These are phyloP conservation scores for Solanum chacoense DNA, from an alignment of 305 asterid genomes.

Conservation along the genomic window DNA sequence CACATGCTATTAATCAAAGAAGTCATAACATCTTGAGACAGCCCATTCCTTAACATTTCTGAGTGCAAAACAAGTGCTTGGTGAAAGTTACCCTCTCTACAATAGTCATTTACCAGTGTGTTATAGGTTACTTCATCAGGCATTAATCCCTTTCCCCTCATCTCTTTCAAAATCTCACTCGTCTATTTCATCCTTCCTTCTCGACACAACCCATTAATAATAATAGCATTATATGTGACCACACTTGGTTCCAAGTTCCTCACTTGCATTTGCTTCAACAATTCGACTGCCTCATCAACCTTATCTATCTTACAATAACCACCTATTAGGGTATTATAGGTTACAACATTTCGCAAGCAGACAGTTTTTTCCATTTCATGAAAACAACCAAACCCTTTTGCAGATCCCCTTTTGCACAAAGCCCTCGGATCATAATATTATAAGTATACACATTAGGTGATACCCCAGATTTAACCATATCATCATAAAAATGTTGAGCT, in stretches of 20 bases:
- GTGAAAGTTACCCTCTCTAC: slow-evolving; percentile 68
- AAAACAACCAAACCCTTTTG: slow-evolving; percentile 39
- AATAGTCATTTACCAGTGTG: slow-evolving; percentile 67
- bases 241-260: slow-evolving; percentile 56
- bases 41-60: slow-evolving; percentile 70
- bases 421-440: slow-evolving; percentile 68
- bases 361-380: slow-evolving; percentile 55
- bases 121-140: slow-evolving; percentile 80
- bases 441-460: slow-evolving; percentile 71
- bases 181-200: slow-evolving; percentile 70
- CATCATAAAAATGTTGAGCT: slow-evolving; percentile 35
- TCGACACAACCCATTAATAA: slow-evolving; percentile 61
- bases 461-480: slow-evolving; percentile 40
- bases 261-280: slow-evolving; percentile 40
- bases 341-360: slow-evolving; percentile 69
- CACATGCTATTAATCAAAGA: slow-evolving; percentile 73
- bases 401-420: slow-evolving; percentile 35
- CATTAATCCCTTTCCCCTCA: slow-evolving; percentile 46
- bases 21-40: slow-evolving; percentile 71
- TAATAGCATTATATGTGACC: slow-evolving; percentile 51
- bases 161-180: slow-evolving; percentile 38
- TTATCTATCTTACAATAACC: slow-evolving; percentile 49
- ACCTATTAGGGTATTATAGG: slow-evolving; percentile 62
- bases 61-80: slow-evolving; percentile 69
- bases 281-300: slow-evolving; percentile 27